phyloP scores from a whole-genome alignment of 202 grass and related monocot genomes.

The Carex arenaria region DNA sequence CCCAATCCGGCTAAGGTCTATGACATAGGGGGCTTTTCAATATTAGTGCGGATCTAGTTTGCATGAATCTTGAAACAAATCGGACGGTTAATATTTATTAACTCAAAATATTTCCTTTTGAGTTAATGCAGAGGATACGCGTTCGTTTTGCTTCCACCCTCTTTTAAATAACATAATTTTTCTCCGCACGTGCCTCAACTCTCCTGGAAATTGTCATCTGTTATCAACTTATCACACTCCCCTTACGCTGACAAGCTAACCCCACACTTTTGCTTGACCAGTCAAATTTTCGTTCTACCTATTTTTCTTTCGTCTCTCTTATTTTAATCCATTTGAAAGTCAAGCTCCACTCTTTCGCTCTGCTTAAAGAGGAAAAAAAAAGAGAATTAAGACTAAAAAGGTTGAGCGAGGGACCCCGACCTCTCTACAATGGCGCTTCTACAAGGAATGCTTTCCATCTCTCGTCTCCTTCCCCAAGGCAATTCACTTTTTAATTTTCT shows the following conservation, averaged over 20 bases:
- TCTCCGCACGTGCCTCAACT: no score
- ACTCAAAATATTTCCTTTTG: no score
- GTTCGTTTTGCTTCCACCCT: no score
- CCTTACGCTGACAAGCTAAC: not conserved
- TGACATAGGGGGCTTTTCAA: no score
- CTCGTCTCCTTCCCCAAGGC: conserved; percentile 1
- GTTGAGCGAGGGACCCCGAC: not conserved
- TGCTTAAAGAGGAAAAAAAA: not conserved
- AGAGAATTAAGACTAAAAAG: not conserved
- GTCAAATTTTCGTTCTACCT: not conserved
- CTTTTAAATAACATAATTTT: no score
- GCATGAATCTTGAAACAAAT: no score
- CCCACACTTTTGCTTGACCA: not conserved
- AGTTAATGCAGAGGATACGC: no score
- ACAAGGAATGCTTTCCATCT: conserved; percentile 1
- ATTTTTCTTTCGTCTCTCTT: not conserved
- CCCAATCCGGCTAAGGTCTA: no score
- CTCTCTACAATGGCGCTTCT: conserved; percentile 6
- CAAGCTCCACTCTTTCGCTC: not conserved
- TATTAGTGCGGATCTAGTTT: no score
- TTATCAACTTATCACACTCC: not conserved
- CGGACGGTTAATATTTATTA: no score
- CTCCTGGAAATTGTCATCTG: no score
- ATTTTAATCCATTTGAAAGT: not conserved
- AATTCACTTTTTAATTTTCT: not conserved